Conservation (phyloP, 2,329 filamentous ascomycete genomes). For the Colletotrichum cereale region DNA sequence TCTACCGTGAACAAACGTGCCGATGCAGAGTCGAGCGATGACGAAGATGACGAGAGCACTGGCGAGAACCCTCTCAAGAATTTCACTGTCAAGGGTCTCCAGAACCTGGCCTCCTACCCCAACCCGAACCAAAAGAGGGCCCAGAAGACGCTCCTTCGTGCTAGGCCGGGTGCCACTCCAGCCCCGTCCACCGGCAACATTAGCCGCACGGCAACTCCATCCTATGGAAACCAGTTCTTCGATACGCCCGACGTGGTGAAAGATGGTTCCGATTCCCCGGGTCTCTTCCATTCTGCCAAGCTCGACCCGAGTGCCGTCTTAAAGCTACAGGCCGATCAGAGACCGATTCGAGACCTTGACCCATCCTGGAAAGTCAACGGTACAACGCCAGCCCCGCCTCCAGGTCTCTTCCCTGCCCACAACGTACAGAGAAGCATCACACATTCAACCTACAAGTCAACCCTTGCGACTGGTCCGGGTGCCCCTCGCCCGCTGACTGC, state of each 20-base stretch:
- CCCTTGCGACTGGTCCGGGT: constrained; percentile 53
- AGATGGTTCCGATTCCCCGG: constrained; percentile 22
- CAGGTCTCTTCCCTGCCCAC: constrained; percentile 4
- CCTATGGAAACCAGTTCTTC: constrained; percentile 8
- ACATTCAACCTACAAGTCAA: constrained; percentile 39
- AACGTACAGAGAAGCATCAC: constrained; percentile 26
- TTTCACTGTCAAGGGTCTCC: constrained; percentile 61
- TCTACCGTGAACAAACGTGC: constrained; percentile 40
- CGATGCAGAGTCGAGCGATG: constrained; percentile 44
- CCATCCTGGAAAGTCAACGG: constrained; percentile 25
- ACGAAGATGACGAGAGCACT: constrained; percentile 46
- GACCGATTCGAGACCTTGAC: constrained; percentile 11
- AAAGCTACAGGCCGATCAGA: constrained; percentile 9
- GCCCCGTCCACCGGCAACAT: constrained; percentile 37
- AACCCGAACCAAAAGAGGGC: constrained; percentile 67
- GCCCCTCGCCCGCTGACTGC: constrained; percentile 65
- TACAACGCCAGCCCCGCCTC: constrained; percentile 30
- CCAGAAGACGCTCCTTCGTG: constrained; percentile 58
- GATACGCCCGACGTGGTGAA: constrained; percentile 6
- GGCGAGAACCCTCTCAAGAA: constrained; percentile 51
- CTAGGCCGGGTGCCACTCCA: constrained; percentile 41
- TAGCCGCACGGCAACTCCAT: constrained; percentile 38
- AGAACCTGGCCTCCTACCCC: constrained; percentile 67
- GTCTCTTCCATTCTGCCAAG: constrained; percentile 18
- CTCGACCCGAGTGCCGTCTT: constrained; percentile 9